Conservation (phyloP, 2,329 filamentous ascomycete genomes). For the Aspergillus sp. region DNA sequence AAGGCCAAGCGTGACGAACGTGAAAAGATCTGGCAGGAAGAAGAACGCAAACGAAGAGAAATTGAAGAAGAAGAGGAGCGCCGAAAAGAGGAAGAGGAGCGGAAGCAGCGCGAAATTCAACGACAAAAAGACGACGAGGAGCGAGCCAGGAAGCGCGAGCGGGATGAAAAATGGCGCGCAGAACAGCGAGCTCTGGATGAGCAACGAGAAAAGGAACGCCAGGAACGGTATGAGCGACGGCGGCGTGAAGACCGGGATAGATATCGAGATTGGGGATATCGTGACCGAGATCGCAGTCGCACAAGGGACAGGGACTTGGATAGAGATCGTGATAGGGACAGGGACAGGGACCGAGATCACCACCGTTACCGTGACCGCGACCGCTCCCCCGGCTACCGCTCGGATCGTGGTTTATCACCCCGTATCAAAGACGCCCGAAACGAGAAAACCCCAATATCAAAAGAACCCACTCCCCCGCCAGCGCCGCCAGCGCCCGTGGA, state of each 20-base stretch:
- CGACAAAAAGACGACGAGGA: constrained; percentile 47
- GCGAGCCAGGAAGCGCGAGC: constrained; percentile 51
- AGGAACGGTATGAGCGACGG: constrained; percentile 46
- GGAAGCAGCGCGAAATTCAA: constrained; percentile 44
- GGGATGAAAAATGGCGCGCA: constrained; percentile 49
- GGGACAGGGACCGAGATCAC: constrained; percentile 12
- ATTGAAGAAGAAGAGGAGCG: constrained; percentile 44
- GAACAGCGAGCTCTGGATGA: constrained; percentile 54
- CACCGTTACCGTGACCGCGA: constrained; percentile 33
- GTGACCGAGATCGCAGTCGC: constrained; percentile 37
- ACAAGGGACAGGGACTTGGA: constrained; percentile 33
- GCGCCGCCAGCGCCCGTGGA: constrained; percentile 39
- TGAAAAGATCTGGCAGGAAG: constrained; percentile 50
- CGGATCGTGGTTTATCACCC: constrained; percentile 31
- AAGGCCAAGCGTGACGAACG: constrained; percentile 53
- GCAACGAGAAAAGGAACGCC: constrained; percentile 52
- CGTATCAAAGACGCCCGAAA: constrained; percentile 31
- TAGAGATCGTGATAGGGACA: constrained; percentile 23
- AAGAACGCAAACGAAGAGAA: constrained; percentile 54
- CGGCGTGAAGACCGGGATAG: constrained; percentile 48
- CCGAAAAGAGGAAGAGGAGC: constrained; percentile 43
- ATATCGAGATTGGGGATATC: constrained; percentile 40
- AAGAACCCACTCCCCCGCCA: constrained; percentile 33
- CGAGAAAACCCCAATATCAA: constrained; percentile 33
- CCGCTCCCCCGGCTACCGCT: constrained; percentile 33